Base-by-base conservation (phyloP, 768 basidiomycete species). In the Exsudoporus frostii region DNA sequence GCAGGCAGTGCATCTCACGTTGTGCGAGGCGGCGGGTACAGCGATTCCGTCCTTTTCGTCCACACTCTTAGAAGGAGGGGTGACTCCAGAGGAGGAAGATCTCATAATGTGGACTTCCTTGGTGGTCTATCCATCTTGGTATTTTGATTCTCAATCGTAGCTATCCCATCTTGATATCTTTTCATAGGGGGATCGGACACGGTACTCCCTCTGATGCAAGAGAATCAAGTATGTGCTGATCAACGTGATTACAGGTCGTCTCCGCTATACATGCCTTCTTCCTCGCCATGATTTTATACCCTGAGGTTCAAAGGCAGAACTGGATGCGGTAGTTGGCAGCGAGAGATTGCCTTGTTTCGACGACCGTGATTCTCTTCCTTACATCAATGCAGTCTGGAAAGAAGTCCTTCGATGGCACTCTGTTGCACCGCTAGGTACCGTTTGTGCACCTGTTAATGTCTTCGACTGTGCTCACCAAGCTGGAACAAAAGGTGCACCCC, bases 131-230 rank as follows among this genome's bases (percentile, higher is more conserved):
- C 10, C 59, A 48, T 48, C 42, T 61, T 4, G 64, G 64, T 51
- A 34, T 9, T 30, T 17, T 19, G 1, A 4, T 15, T 33, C 20
- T 14, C 4, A 1, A 8, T 24, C 2, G 6, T 20, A 19, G 5
- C 0, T 11, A 5, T 38, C 25, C 17, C 9, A 4, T 43, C 5
- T 15, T 48, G 14, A 55, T n/a, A 4, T n/a, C 6, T 17, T 8
- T 45, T 44, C 17, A 4, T 34, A 55, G 65, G 75, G 48, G 79
- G 75, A 9, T 76, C 80, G 0, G 81, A 82, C 55, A 82, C 81
- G 44, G 62, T 61, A 50, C 4, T 6, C 24, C 1, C 15, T 33
- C 70, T 72, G 78, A 4, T 63, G 76, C 29, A 50, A 74, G 71
- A 1, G 56, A 53, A 22, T 64, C 76, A 1, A 78, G 17, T 78